Evolutionary conservation across 2,329 filamentous ascomycete genomes (phyloP).

Genomic region (Chalaropsis ovoidea): DNA sequence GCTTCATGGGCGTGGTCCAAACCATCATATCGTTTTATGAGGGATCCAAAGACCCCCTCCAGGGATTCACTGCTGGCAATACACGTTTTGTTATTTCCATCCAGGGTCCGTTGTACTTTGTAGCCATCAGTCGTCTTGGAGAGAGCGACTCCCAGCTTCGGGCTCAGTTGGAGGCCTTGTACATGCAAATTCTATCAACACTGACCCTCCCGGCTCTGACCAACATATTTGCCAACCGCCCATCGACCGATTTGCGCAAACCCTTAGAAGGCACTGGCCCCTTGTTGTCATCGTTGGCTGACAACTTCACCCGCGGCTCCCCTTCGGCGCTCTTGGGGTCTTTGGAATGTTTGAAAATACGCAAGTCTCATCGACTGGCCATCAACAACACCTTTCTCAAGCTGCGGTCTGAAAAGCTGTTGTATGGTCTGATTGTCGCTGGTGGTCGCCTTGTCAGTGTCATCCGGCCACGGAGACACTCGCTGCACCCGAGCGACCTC

Average conservation of each 20-base stretch:
- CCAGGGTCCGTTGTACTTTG: slow-evolving; percentile 80
- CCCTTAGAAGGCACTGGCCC: slow-evolving; percentile 86
- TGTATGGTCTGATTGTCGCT: slow-evolving; percentile 90
- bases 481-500: slow-evolving; percentile 85
- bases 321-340: slow-evolving; percentile 80
- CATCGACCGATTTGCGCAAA: slow-evolving; percentile 85
- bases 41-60: slow-evolving; percentile 62
- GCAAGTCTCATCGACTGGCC: slow-evolving; percentile 72
- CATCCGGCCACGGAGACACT: slow-evolving; percentile 86
- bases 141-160: slow-evolving; percentile 85
- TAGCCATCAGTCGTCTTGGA: slow-evolving; percentile 83
- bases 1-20: slow-evolving; percentile 88
- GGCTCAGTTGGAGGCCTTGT: slow-evolving; percentile 80
- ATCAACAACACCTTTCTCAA: slow-evolving; percentile 86
- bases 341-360: slow-evolving; percentile 82
- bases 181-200: slow-evolving; percentile 97
- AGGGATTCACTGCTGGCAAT: slow-evolving; percentile 76
- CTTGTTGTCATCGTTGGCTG: slow-evolving; percentile 79
- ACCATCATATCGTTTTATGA: slow-evolving; percentile 98
- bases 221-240: slow-evolving; percentile 77
- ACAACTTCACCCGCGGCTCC: slow-evolving; percentile 89
- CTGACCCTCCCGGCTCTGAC: slow-evolving; percentile 78
- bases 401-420: slow-evolving; percentile 61
- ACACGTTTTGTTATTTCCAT: slow-evolving; percentile 78
- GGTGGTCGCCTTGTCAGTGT: slow-evolving; percentile 90